Conservation (phyloP, 2,329 filamentous ascomycete genomes). For the Cladosporium cucumerinum region DNA sequence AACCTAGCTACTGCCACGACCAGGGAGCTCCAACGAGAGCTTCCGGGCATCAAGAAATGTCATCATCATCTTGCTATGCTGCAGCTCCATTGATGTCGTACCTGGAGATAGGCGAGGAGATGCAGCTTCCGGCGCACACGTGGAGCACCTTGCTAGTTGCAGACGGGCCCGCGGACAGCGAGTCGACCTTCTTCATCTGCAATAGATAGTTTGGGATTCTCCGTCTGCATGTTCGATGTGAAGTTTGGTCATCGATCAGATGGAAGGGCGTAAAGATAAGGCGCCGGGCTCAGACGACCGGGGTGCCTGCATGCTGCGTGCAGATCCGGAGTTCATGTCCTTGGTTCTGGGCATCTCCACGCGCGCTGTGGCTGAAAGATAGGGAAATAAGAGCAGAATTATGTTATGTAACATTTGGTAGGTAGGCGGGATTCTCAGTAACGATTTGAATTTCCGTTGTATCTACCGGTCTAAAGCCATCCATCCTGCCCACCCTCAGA, state of each 20-base stretch:
- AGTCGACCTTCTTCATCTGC: background rate
- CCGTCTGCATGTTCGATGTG: background rate
- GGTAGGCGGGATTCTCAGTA: background rate
- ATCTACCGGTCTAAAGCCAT: background rate
- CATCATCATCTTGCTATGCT: slow-evolving; percentile 4
- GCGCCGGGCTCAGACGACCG: background rate
- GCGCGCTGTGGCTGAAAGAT: background rate
- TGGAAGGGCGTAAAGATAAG: background rate
- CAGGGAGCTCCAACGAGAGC: slow-evolving; percentile 1
- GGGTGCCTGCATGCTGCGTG: background rate
- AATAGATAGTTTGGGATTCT: background rate
- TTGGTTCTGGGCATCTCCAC: background rate
- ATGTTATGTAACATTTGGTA: background rate
- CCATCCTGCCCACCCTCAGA: background rate
- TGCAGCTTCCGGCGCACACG: slow-evolving; percentile 7
- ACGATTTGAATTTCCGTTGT: background rate
- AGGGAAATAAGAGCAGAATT: background rate
- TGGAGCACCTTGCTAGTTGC: background rate
- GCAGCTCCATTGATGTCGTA: slow-evolving; percentile 2
- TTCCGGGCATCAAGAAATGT: background rate
- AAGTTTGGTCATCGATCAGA: background rate
- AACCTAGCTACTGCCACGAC: background rate
- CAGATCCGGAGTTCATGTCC: slow-evolving; percentile 1
- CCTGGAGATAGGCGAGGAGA: slow-evolving; percentile 23
- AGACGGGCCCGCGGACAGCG: background rate